Percentiles rank a stretch among this genome's conserved stretches.
Evolutionary conservation across 169 alveolate species (phyloP).

Genomic region (Plasmodium gaboni): DNA sequence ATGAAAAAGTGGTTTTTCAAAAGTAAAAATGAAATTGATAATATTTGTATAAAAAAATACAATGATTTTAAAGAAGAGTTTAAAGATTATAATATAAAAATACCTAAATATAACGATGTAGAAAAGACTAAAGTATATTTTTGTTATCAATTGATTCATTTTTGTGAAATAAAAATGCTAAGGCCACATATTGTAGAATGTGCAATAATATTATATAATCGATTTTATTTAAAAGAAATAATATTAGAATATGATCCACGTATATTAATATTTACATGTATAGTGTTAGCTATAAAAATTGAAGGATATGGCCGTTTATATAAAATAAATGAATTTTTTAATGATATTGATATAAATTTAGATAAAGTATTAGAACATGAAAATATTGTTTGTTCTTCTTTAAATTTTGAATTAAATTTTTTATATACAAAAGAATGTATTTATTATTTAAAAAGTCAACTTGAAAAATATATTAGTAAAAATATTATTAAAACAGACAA

Average conservation of each 20-base stretch:
- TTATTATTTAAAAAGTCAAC: slow-evolving; percentile 35
- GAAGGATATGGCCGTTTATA: slow-evolving; percentile 79
- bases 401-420: slow-evolving; percentile 33
- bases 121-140: slow-evolving; percentile 64
- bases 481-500: slow-evolving; percentile 39
- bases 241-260: slow-evolving; percentile 83
- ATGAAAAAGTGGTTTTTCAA: slow-evolving; percentile 69
- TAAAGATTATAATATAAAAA: slow-evolving; percentile 47
- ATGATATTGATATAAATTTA: slow-evolving; percentile 58
- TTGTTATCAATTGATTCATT: slow-evolving; percentile 44
- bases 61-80: slow-evolving; percentile 63
- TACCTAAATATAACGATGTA: slow-evolving; percentile 66
- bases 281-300: slow-evolving; percentile 78
- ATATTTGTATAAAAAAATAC: slow-evolving; percentile 59
- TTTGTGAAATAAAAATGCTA: slow-evolving; percentile 53
- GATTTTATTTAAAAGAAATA: slow-evolving; percentile 79
- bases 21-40: slow-evolving; percentile 46
- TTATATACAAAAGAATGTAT: slow-evolving; percentile 48
- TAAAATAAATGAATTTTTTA: slow-evolving; percentile 67
- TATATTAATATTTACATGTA: slow-evolving; percentile 80
- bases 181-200: slow-evolving; percentile 68
- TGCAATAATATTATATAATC: slow-evolving; percentile 71
- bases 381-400: slow-evolving; percentile 60
- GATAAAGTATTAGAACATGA: slow-evolving; percentile 75
- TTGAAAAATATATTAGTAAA: slow-evolving; percentile 61